Base-by-base conservation (phyloP, 768 basidiomycete genomes). In the Gloeopeniophorella convolvens region DNA sequence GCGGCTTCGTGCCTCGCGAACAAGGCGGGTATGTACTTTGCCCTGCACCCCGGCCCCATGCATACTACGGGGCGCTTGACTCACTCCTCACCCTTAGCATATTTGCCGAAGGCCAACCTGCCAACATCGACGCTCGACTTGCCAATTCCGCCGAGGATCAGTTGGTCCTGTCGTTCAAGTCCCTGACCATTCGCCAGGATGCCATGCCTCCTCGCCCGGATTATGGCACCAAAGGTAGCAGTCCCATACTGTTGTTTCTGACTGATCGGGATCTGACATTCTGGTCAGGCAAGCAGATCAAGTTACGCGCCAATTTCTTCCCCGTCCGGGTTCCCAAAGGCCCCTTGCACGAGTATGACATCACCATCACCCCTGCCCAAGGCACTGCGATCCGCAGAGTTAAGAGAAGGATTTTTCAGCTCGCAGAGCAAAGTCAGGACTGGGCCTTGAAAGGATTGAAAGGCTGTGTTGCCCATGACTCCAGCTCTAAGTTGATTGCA, bases 281-380 rank as follows among this genome's bases (percentile, higher is more conserved):
- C 12, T 15, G 16, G 0, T 60, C 56, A 3, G 77, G 77, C 21
- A 66, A 18, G 13, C 55, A 62, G 34, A 70, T 79, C 63, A 74
- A 70, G 47, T 66, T 80, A 33, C 73, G 77, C 18, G 63, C 77
- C 2, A 78, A 78, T 46, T 78, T 77, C 64, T 78, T 80, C 58
- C 69, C 77, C 8, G 61, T 80, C 18, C 63, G 61, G 13, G 64
- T 77, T 15, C 75, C 76, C 5, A 72, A 71, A 48, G 70, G 69
- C 5, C 70, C 73, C 1, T 36, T 80, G 20, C 68, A 68, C 54
- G 77, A 78, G 48, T 78, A 78, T 48, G 73, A 73, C 42, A 68
- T 76, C 27, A 55, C 63, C n/a, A 68, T 75, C 18, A 58, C 65
- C 0, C 76, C 75, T 32, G 51, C 37, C 4, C 59, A 64, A 2